Percentiles rank a stretch among this genome's conserved stretches.
Conservation (phyloP, 164 flowering plant species). For the Vitis vinifera region DNA sequence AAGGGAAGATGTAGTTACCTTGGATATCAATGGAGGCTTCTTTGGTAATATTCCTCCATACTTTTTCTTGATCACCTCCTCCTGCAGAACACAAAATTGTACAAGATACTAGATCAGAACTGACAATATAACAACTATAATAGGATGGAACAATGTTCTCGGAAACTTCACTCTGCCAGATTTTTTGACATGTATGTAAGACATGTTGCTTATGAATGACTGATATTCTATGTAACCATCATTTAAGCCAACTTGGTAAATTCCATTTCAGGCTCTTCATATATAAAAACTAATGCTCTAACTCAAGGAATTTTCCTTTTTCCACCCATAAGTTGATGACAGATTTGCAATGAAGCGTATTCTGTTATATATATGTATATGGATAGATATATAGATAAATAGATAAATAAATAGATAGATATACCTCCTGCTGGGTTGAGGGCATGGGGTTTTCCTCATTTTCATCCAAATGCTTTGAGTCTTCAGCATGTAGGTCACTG, state of each 20-base stretch:
- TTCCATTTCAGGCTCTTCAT: background rate
- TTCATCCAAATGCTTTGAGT: slow-evolving; percentile 17
- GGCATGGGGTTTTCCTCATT: slow-evolving; percentile 32
- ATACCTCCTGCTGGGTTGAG: slow-evolving; percentile 45
- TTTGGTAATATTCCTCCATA: slow-evolving; percentile 82
- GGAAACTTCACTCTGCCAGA: no score
- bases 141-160: no score
- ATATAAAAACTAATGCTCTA: background rate
- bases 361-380: no score
- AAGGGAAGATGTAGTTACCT: slow-evolving; percentile 39
- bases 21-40: slow-evolving; percentile 83
- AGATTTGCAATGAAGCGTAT: no score
- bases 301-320: background rate
- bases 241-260: background rate
- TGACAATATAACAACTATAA: background rate
- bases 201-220: background rate
- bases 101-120: background rate
- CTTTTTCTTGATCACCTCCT: slow-evolving; percentile 71
- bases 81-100: slow-evolving; percentile 42
- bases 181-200: background rate
- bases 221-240: background rate
- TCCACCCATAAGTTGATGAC: background rate
- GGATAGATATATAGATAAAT: no score
- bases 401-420: no score
- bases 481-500: slow-evolving; percentile 21